Evolutionary conservation across 768 basidiomycete species (phyloP).

Genomic region (Rhizopogon rudus): DNA sequence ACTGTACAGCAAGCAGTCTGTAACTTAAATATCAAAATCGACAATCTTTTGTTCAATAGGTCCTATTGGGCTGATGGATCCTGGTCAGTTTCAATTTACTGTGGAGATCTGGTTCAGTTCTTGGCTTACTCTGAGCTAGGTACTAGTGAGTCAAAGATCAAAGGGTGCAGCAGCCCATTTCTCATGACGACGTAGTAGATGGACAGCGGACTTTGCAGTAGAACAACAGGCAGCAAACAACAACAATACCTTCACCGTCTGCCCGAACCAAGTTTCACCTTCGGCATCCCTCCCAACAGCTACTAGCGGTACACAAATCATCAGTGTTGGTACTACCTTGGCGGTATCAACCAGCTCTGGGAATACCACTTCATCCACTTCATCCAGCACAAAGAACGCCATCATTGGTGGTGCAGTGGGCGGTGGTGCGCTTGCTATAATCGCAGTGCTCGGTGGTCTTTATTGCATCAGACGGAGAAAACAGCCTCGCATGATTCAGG

Average conservation of each 20-base stretch:
- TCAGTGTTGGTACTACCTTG: neutral
- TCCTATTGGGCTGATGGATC: conserved; percentile 12
- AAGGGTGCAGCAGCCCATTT: neutral
- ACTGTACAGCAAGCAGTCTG: conserved; percentile 18
- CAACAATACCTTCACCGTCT: conserved; percentile 25
- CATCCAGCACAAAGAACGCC: neutral
- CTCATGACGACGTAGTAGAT: conserved; percentile 9
- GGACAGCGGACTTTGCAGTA: conserved; percentile 12
- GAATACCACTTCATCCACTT: neutral
- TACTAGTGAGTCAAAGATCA: conserved; percentile 5
- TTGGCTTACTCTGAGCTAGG: neutral
- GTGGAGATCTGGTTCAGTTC: neutral
- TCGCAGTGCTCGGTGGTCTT: neutral
- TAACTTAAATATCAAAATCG: conserved; percentile 15
- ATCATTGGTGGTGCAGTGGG: neutral
- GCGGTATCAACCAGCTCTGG: neutral
- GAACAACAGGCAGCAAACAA: conserved; percentile 11
- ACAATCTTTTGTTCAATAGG: conserved; percentile 4
- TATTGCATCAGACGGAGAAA: neutral
- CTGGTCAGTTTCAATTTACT: conserved; percentile 9
- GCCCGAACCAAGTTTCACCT: conserved; percentile 8
- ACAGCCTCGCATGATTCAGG: neutral
- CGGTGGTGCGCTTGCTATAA: neutral
- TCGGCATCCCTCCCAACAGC: conserved; percentile 1
- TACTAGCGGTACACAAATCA: neutral